Evolutionary conservation across 345 rosid species (phyloP).

Genomic region (Eutrema japonicum): DNA sequence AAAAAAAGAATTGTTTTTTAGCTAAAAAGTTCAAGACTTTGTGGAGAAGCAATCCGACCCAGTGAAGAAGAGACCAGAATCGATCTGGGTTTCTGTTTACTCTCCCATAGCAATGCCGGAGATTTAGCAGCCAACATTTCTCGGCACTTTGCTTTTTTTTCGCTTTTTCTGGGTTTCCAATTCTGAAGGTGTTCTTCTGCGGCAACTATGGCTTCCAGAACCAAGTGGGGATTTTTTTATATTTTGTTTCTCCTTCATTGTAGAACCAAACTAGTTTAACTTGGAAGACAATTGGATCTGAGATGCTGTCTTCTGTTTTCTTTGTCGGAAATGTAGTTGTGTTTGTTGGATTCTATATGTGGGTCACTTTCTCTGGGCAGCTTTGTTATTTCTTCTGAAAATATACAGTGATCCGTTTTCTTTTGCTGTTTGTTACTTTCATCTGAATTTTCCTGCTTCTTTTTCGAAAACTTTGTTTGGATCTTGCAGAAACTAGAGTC

Average conservation of each 20-base stretch:
- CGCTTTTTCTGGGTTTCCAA: constrained; percentile 4
- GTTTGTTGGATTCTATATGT: constrained; percentile 11
- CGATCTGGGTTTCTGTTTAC: constrained; percentile 36
- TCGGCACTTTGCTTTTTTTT: not conserved
- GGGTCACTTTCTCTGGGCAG: constrained; percentile 26
- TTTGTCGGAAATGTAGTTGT: constrained; percentile 27
- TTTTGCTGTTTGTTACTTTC: constrained; percentile 13
- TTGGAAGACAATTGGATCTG: constrained; percentile 33
- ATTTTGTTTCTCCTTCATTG: not conserved
- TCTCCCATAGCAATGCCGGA: constrained; percentile 29
- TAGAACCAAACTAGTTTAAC: constrained; percentile 24
- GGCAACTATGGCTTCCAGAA: constrained; percentile 40
- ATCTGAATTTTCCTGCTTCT: constrained; percentile 21
- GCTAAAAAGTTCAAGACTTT: constrained; percentile 38
- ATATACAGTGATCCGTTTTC: constrained; percentile 14
- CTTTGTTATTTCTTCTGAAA: constrained; percentile 21
- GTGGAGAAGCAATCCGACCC: constrained; percentile 42
- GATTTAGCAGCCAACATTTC: constrained; percentile 27
- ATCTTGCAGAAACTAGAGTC: constrained; percentile 25
- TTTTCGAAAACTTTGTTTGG: constrained; percentile 17
- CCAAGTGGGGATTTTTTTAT: constrained; percentile 26
- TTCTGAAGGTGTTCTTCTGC: constrained; percentile 15
- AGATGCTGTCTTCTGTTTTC: constrained; percentile 23
- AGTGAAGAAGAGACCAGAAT: constrained; percentile 32
- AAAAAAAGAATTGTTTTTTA: not conserved